Evolutionary conservation across 192 early-diverging fungal species (phyloP).

Genomic region (Podila minutissima): DNA sequence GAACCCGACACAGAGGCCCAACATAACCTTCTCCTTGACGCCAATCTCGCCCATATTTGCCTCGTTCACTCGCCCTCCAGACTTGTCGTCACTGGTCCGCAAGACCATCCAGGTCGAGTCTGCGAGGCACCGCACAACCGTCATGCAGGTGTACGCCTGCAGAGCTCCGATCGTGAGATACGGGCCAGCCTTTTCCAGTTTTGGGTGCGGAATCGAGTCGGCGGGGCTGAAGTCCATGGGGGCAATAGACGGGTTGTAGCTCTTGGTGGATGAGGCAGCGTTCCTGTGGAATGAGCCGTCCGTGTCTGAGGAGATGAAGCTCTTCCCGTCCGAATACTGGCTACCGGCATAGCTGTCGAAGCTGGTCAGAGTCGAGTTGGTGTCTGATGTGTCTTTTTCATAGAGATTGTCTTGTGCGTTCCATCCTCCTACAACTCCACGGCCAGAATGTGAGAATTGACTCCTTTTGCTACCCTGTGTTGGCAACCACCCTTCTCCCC

Average conservation of each 20-base stretch:
- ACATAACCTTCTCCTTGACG: conserved; percentile 2
- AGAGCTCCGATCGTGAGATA: conserved; percentile 19
- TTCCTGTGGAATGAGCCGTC: too few species aligned
- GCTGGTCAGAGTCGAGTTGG: neutral
- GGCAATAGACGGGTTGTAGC: neutral
- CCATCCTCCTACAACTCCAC: neutral
- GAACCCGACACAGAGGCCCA: conserved; percentile 17
- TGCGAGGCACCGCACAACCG: conserved; percentile 29
- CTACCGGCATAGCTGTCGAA: neutral
- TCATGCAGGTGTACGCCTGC: conserved; percentile 37
- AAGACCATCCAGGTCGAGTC: conserved; percentile 36
- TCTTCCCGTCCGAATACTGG: too few species aligned
- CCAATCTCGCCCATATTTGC: conserved; percentile 11
- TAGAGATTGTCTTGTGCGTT: neutral
- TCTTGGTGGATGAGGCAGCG: neutral
- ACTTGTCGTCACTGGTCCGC: conserved; percentile 13
- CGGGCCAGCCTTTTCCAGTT: conserved; percentile 14
- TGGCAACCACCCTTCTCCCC: neutral
- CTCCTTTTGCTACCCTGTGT: neutral
- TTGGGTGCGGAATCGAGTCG: conserved; percentile 11
- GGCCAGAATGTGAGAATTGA: neutral
- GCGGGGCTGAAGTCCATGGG: neutral
- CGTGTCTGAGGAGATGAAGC: too few species aligned
- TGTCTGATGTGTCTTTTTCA: neutral
- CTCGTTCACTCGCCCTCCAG: conserved; percentile 5